These are phyloP conservation scores for Plasmodiophora brassicae DNA, from an alignment of 208 protist genomes.

Conservation along the genomic window DNA sequence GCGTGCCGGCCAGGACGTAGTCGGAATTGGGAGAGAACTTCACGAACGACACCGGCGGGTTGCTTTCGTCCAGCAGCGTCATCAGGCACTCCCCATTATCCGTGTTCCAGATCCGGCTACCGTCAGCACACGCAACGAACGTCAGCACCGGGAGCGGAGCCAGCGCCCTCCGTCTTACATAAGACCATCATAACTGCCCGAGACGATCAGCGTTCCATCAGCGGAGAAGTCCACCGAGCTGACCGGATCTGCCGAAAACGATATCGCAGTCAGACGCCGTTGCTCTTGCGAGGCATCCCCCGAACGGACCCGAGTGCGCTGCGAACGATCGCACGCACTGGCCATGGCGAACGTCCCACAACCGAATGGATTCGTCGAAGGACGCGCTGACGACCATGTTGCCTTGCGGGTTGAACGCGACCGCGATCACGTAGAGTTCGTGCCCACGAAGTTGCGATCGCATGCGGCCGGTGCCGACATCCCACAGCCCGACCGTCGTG, in stretches of 20 bases:
- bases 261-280: too few relatives aligned
- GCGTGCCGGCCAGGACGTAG: not conserved
- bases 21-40: conserved; percentile 23
- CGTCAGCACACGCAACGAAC: not conserved
- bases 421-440: not conserved
- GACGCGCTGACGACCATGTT: conserved; percentile 18
- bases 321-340: not conserved
- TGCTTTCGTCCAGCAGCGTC: conserved; percentile 13
- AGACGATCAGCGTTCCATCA: conserved; percentile 15
- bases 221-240: not conserved
- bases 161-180: not conserved
- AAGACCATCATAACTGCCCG: conserved; percentile 5
- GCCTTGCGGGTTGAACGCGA: not conserved
- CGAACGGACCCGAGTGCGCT: not conserved
- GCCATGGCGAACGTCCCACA: conserved; percentile 19
- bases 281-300: too few relatives aligned
- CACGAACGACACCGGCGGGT: conserved; percentile 23
- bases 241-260: not conserved
- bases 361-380: not conserved
- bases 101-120: not conserved
- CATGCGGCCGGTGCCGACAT: not conserved
- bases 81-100: conserved; percentile 19
- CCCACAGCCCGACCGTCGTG: conserved; percentile 18
- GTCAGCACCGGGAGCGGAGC: not conserved
- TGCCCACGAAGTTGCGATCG: not conserved